Evolutionary conservation across 495 filamentous ascomycete genomes (phyloP).

Genomic region (Corynascus novoguineensis): DNA sequence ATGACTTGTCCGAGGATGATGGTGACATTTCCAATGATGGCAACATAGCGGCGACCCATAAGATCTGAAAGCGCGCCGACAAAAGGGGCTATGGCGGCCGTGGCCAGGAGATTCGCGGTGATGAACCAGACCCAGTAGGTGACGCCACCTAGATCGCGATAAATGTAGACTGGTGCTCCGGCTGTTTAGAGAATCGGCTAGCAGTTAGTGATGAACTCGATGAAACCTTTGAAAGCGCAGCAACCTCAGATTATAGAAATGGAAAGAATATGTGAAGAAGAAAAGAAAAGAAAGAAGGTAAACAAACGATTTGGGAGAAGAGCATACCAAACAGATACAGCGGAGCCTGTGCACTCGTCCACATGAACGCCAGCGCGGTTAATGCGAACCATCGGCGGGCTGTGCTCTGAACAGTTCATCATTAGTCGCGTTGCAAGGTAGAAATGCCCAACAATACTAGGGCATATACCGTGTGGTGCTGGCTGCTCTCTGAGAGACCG

Average conservation of each 20-base stretch:
- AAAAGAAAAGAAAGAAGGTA: background rate
- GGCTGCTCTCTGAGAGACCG: background rate
- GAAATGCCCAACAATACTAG: background rate
- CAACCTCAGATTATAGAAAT: background rate
- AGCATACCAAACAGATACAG: conserved; percentile 28
- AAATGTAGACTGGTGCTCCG: conserved; percentile 42
- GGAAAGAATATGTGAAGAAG: background rate
- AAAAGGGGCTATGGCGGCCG: conserved; percentile 66
- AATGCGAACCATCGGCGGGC: conserved; percentile 17
- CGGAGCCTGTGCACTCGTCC: conserved; percentile 26
- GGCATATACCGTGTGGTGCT: background rate
- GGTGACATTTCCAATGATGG: conserved; percentile 53
- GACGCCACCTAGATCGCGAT: conserved; percentile 57
- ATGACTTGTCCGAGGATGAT: conserved; percentile 64
- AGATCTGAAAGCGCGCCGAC: conserved; percentile 67
- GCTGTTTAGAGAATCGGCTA: conserved; percentile 9
- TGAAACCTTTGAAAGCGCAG: background rate
- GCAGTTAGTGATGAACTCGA: background rate
- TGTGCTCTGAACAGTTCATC: conserved; percentile 2
- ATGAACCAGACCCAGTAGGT: conserved; percentile 73
- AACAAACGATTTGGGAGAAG: background rate
- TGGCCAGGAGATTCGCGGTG: conserved; percentile 59
- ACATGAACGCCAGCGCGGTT: conserved; percentile 27
- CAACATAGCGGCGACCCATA: conserved; percentile 61
- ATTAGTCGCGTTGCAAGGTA: background rate